Conservation (phyloP, 257 asterid genomes). For the Petunia secreta region DNA sequence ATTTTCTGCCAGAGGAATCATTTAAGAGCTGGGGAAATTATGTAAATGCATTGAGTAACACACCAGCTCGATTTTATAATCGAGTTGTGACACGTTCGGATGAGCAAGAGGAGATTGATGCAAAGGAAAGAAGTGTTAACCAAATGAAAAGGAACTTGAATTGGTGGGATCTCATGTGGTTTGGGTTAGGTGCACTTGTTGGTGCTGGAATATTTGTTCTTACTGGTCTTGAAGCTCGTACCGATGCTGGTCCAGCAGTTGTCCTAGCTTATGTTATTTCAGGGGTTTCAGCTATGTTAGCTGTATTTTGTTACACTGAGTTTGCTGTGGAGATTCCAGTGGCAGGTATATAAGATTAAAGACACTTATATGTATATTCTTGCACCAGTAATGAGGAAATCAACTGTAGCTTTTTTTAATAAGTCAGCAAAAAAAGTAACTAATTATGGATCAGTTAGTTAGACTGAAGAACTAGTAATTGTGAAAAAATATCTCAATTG, state of each 20-base stretch:
- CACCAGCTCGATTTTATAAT: neutral
- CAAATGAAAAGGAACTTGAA: conserved; percentile 3
- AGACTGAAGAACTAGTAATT: no score
- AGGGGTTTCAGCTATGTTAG: neutral
- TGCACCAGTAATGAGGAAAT: neutral
- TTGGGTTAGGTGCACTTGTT: conserved; percentile 11
- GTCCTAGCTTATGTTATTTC: conserved; percentile 5
- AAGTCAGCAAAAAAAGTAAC: no score
- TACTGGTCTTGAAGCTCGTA: conserved; percentile 12
- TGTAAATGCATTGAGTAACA: conserved; percentile 4
- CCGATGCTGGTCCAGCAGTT: neutral
- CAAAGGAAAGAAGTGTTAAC: conserved; percentile 5
- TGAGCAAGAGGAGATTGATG: neutral
- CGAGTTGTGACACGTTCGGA: neutral
- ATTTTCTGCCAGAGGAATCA: neutral
- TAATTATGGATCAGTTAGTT: no score
- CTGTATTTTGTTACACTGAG: conserved; percentile 17
- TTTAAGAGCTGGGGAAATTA: conserved; percentile 12
- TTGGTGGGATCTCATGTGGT: conserved; percentile 19
- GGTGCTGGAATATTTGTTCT: conserved; percentile 18
- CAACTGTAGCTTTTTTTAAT: no score
- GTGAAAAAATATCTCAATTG: neutral
- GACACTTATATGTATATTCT: neutral
- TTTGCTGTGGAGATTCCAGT: conserved; percentile 17
- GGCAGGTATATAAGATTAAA: neutral